Evolutionary conservation across 1,284 basidiomycete genomes (phyloP), one percentile per base, ranked within the genome.

Genomic region (Melanopsichium pennsylvanicum): DNA sequence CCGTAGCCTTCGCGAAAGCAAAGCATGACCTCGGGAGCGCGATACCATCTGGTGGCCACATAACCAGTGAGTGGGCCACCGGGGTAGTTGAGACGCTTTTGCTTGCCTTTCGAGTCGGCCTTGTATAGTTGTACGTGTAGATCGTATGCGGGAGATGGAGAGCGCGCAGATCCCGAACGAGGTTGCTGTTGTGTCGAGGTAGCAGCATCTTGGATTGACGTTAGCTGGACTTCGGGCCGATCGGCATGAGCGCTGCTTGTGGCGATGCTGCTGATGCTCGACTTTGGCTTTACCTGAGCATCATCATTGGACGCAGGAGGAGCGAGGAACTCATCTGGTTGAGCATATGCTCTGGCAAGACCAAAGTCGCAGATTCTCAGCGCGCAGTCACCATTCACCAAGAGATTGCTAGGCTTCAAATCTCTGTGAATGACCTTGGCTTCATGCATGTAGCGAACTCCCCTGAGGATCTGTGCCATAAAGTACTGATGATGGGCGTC

Each of bases 1-100:
- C 75, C 78, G 62, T 81, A 81, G 19, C 79, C 79, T 15, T 70
- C 69, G 16, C 63, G 57, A 68, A 74, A 79, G 48, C 76, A 74
- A n/a, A 81, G 75, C 78, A 81, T 79, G 49, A 79, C 72, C 40
- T 81, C 79, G 25, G 79, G 79, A 0, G 79, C 78, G 5, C 79
- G 72, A 56, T 81, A 80, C 79, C 78, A 81, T 35, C 79, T 48
- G 5, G 79, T 81, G 16, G 79, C 68, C 10, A 81, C 79, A 51
- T 81, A 81, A 27, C 74, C 76, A 22, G 79, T 81, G 13, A 80
- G 59, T 13, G 78, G 79, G 15, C 72, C 79, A 10, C 78, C 78
- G n/a, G 76, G 78, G 25, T 59, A 81, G 46, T 77, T 66, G 57
- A 76, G 70, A 31, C 70, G 49, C 31, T 59, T 56, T 22, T 66